Evolutionary conservation across 164 flowering plant genomes (phyloP), one percentile per base, ranked within the genome.

Genomic region (Macadamia tetraphylla): DNA sequence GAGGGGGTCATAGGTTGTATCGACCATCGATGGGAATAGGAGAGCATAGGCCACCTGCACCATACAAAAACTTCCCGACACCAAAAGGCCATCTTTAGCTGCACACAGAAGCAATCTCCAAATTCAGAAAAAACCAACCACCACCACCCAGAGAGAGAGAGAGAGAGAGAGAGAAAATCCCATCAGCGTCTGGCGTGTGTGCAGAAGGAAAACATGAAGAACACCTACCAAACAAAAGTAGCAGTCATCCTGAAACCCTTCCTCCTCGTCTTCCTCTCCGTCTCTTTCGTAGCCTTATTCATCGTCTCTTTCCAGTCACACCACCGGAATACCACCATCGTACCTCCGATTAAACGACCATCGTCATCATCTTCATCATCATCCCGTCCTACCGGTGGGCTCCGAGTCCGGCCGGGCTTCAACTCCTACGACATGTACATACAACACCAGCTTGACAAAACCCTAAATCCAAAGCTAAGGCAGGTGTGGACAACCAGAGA

Each of bases 401-500:
- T 88, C 70, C 71, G 65, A 8, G 85, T 89, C 82, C 89, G 94
- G 49, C 85, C 89, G 32, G 92, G 89, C 6, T 89, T 82, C 88
- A 11, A 73, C 64, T 71, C 89, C 68, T 89, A 91, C 85, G 85
- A 84, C 0, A 18, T 83, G 75, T 91, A 91, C 86, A 74, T 91
- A 32, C 76, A 82, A 29, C 85, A 72, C 59, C 97, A 89, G 73
- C 90, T 91, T 70, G 74, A 84, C 84, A 91, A 91, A 67, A 91
- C 97, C 44, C 85, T 83, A 32, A 82, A 87, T 81, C 94, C 97
- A 1, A 86, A 77, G 18, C 89, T 91, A 65, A 71, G 94, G 0
- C 8, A 69, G 23, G 73, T 86, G 51, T 91, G 97, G 97, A 87
- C 80, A 1, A 91, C 94, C 51, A 84, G 94, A 0, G 97, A 91